These are phyloP conservation scores for Termitomyces titanicus DNA, from an alignment of 768 basidiomycete species.

Conservation along the genomic window DNA sequence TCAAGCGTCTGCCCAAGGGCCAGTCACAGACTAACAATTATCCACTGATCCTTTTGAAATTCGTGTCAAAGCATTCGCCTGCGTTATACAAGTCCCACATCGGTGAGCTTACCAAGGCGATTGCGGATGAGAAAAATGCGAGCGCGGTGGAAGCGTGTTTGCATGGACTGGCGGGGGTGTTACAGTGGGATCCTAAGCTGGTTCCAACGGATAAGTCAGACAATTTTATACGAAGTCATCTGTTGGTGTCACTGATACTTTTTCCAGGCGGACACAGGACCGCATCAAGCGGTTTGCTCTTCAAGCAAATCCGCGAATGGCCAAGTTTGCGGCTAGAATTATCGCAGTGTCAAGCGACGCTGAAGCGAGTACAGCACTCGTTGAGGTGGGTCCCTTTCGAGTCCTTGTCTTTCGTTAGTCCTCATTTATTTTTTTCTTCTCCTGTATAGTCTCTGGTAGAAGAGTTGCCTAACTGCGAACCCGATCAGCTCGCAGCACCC, in stretches of 20 bases:
- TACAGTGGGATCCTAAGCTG: conserved; percentile 53
- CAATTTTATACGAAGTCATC: neutral
- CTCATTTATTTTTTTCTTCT: no score
- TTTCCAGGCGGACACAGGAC: conserved; percentile 60
- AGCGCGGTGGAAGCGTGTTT: conserved; percentile 61
- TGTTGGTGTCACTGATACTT: neutral
- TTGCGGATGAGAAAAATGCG: conserved; percentile 60
- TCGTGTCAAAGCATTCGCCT: conserved; percentile 74
- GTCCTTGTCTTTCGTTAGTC: neutral
- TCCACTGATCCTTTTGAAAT: conserved; percentile 50
- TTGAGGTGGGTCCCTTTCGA: conserved; percentile 50
- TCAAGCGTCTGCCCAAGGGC: conserved; percentile 61
- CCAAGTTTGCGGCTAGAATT: conserved; percentile 84
- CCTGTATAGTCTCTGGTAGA: conserved; percentile 54
- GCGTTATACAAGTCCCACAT: conserved; percentile 71
- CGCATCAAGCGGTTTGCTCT: conserved; percentile 56
- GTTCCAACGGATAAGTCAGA: conserved; percentile 67
- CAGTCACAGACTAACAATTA: conserved; percentile 36
- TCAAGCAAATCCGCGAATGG: conserved; percentile 58
- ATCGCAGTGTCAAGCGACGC: conserved; percentile 57
- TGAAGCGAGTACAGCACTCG: conserved; percentile 46
- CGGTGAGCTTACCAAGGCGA: conserved; percentile 69
- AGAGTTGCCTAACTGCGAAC: conserved; percentile 40
- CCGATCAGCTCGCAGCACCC: conserved; percentile 58
- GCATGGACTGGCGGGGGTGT: conserved; percentile 72